phyloP scores from a whole-genome alignment of 179 eudicot genomes.

The Patellifolia procumbens region DNA sequence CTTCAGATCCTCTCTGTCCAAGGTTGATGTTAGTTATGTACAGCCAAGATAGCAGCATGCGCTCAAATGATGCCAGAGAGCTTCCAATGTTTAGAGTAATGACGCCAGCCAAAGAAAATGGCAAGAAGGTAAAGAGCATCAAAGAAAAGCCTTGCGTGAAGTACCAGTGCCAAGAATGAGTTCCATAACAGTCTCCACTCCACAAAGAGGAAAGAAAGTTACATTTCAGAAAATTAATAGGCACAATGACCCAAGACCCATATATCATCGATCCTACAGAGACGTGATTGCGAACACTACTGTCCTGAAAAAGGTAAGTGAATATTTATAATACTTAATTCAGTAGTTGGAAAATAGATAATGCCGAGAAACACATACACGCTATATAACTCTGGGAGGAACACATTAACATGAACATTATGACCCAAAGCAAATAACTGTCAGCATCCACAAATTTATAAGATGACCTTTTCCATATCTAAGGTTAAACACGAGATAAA shows the following conservation, averaged over 20 bases:
- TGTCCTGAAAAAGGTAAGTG: conserved; percentile 48
- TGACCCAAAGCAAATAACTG: neutral
- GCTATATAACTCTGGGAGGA: neutral
- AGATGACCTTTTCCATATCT: neutral
- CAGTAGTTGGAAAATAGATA: neutral
- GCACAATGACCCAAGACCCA: conserved; percentile 91
- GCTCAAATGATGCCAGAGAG: conserved; percentile 70
- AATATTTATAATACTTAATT: neutral
- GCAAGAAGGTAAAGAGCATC: conserved; percentile 86
- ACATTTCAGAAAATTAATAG: conserved; percentile 87
- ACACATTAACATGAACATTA: neutral
- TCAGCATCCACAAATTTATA: too few species aligned
- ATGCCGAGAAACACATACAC: too few species aligned
- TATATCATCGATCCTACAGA: conserved; percentile 75
- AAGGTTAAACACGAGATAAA: neutral
- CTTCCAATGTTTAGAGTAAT: conserved; percentile 76
- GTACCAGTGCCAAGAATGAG: conserved; percentile 99
- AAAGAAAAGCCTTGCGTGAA: conserved; percentile 88
- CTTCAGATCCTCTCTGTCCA: conserved; percentile 93
- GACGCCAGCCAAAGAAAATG: conserved; percentile 73
- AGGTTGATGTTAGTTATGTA: conserved; percentile 22
- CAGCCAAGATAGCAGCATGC: neutral
- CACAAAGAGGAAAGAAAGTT: conserved; percentile 91
- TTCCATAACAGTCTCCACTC: conserved; percentile 99
- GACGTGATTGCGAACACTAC: conserved; percentile 59